Evolutionary conservation across 768 basidiomycete species (phyloP).

Genomic region (Podaxis pistillaris): DNA sequence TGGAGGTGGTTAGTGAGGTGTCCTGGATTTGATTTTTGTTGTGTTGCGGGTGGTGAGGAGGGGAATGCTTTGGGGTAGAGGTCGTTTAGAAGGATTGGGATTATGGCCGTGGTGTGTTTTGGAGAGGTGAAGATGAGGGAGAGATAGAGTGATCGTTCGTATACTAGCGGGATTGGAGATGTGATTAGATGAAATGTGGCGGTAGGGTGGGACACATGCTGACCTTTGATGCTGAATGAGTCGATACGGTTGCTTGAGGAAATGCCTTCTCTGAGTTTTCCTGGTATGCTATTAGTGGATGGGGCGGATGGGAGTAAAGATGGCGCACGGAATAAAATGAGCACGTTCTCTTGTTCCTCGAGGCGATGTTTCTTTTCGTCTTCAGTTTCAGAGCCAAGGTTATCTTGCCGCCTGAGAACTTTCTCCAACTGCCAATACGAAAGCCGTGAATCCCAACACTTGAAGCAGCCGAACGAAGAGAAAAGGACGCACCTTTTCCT

Average conservation of each 20-base stretch:
- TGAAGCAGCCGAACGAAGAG: not conserved
- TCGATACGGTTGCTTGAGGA: slow-evolving; percentile 59
- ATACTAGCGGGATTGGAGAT: slow-evolving; percentile 40
- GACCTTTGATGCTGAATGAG: slow-evolving; percentile 68
- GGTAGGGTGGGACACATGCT: slow-evolving; percentile 13
- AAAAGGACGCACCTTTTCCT: slow-evolving; percentile 52
- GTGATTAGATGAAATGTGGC: not conserved
- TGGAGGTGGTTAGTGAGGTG: slow-evolving; percentile 22
- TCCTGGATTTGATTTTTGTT: not conserved
- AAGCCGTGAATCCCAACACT: not conserved
- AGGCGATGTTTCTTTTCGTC: slow-evolving; percentile 35
- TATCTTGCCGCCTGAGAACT: slow-evolving; percentile 40
- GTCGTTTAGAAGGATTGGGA: slow-evolving; percentile 55
- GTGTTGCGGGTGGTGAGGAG: not conserved
- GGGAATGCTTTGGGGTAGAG: slow-evolving; percentile 34
- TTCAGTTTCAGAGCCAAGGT: slow-evolving; percentile 29
- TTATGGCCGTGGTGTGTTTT: slow-evolving; percentile 59
- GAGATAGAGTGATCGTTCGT: slow-evolving; percentile 71
- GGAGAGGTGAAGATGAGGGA: slow-evolving; percentile 61
- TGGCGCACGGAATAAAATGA: slow-evolving; percentile 70
- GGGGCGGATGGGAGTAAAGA: not conserved
- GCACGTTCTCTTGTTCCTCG: slow-evolving; percentile 63
- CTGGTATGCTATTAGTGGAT: slow-evolving; percentile 30
- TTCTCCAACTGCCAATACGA: slow-evolving; percentile 42
- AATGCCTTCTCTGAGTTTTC: slow-evolving; percentile 76